Base-by-base conservation (phyloP, 768 basidiomycete species). In the Termitomyces sp. region DNA sequence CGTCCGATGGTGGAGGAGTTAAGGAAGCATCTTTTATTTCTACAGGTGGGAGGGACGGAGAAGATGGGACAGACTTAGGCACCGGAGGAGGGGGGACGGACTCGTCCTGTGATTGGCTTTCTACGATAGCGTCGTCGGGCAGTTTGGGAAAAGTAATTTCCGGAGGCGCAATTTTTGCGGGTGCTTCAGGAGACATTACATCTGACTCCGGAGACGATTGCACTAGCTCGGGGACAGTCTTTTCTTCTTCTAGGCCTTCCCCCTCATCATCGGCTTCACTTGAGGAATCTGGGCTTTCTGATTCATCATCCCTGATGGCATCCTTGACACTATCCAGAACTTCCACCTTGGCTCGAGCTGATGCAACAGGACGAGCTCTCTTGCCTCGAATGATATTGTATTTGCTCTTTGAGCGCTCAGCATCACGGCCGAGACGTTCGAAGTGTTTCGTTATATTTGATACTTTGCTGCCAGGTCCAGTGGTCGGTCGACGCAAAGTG, bases 401-500 rank as follows among this genome's bases (percentile, higher is more conserved):
- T 23, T 89, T 83, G 54, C 86, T 81, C 64, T 84, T 93, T 2
- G 85, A 80, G 37, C 83, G 83, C 64, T 92, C 89, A 7, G 72
- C 81, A 39, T 94, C 91, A 44, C 83, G 81, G 54, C 78, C 82
- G 32, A 97, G 80, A 16, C 90, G 84, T 69, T 97, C 94, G 68
- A 91, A 98, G 60, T 97, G 92, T 61, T 89, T 86, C 10, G 94
- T 83, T 14, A 97, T 92, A 54, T 86, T 91, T 0, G 89, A 86
- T 8, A 98, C 95, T 66, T 91, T 92, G 54, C 72, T 79, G 16
- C 84, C 84, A 7, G 79, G 65, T 37, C 74, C 73, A 35, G 73
- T 67, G 3, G 77, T 66, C 7, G 80, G 74, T 23, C 84, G 76
- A 50, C 87, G 82, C 64, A 86, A 76, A 2, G 81, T 75, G 23